Conservation (phyloP, 345 rosid species). For the Syzygium aromaticum region DNA sequence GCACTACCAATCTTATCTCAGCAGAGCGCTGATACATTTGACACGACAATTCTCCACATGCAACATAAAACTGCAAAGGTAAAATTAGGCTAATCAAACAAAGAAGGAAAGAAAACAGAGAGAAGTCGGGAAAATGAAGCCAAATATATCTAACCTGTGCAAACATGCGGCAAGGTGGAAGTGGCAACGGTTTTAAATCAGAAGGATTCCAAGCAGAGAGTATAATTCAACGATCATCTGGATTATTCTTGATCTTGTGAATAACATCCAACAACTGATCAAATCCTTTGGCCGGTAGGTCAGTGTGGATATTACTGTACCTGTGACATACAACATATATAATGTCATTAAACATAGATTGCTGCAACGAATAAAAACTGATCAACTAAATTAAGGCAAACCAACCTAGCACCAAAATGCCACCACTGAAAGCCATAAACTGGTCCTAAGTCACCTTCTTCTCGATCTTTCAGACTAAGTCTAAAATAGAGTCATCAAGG, state of each 20-base stretch:
- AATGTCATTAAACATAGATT: neutral
- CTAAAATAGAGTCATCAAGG: constrained; percentile 16
- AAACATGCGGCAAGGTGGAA: constrained; percentile 98
- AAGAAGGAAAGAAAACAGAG: neutral
- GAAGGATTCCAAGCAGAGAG: constrained; percentile 95
- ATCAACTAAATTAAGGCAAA: neutral
- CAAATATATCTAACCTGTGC: too few species aligned
- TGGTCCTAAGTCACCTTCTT: constrained; percentile 94
- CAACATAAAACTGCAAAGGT: constrained; percentile 60
- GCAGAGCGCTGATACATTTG: constrained; percentile 97
- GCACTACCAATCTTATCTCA: constrained; percentile 94
- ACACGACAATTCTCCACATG: constrained; percentile 75
- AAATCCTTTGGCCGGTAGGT: constrained; percentile 85
- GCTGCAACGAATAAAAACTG: neutral
- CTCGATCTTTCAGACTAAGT: constrained; percentile 63
- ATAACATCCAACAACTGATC: constrained; percentile 92
- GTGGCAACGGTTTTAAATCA: constrained; percentile 83
- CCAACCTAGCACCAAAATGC: constrained; percentile 90
- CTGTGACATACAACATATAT: constrained; percentile 21
- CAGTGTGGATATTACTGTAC: constrained; percentile 88
- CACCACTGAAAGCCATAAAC: constrained; percentile 97
- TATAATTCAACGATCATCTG: constrained; percentile 73
- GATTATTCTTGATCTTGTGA: constrained; percentile 80
- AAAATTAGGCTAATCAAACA: neutral
- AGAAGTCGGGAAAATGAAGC: neutral